Evolutionary conservation across 1,284 basidiomycete species (phyloP).

Genomic region (Tausonia pullulans): DNA sequence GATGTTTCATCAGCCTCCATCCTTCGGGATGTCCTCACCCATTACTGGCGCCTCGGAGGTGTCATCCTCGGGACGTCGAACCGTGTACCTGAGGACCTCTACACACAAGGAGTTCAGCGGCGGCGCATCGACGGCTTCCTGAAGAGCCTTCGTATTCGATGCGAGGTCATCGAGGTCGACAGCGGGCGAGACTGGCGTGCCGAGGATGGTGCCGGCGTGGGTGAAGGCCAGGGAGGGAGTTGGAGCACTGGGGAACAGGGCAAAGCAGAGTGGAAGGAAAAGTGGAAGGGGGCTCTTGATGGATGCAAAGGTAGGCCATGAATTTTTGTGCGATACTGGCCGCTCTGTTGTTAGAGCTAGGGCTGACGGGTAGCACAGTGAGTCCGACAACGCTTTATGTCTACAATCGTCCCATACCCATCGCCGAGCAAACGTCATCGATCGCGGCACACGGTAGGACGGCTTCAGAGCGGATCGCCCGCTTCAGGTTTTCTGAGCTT

Average conservation of each 20-base stretch:
- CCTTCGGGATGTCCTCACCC: constrained; percentile 56
- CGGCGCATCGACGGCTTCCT: constrained; percentile 54
- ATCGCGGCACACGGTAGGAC: background rate
- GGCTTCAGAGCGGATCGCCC: background rate
- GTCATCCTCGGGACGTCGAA: constrained; percentile 46
- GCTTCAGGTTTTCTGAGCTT: constrained; percentile 49
- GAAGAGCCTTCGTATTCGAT: constrained; percentile 49
- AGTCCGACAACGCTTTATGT: constrained; percentile 31
- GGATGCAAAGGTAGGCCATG: constrained; percentile 3
- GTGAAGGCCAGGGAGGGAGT: constrained; percentile 22
- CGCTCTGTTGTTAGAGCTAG: too few relatives aligned
- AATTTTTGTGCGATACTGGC: too few relatives aligned
- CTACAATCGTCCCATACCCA: constrained; percentile 43
- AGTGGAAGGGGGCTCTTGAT: constrained; percentile 25
- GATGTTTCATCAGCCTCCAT: constrained; percentile 56
- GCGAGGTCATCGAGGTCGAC: constrained; percentile 49
- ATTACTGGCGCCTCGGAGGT: constrained; percentile 65
- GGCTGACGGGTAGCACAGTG: constrained; percentile 16
- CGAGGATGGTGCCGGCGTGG: constrained; percentile 10
- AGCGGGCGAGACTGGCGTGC: constrained; percentile 39
- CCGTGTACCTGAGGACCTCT: constrained; percentile 55
- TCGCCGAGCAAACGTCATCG: constrained; percentile 31
- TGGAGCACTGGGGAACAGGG: constrained; percentile 15
- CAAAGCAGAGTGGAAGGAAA: constrained; percentile 28
- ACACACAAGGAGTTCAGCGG: constrained; percentile 55